These are phyloP conservation scores for Penicillium mononematosum DNA, from an alignment of 495 filamentous ascomycete species.

Conservation along the genomic window DNA sequence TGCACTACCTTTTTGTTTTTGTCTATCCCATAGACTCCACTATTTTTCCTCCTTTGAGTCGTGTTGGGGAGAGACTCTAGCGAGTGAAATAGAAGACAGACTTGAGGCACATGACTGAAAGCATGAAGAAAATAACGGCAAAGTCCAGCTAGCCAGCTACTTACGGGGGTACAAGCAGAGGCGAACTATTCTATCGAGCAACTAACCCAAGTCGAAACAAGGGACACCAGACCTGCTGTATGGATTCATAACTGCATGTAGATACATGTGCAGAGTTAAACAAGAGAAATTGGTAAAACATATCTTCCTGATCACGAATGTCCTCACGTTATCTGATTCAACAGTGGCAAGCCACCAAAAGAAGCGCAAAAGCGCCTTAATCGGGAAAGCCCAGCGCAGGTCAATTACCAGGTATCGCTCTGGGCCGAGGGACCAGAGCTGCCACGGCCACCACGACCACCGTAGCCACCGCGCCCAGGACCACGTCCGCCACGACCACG, in stretches of 20 bases:
- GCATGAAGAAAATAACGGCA: neutral
- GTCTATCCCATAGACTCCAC: neutral
- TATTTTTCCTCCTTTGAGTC: neutral
- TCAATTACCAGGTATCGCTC: neutral
- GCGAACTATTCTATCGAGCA: neutral
- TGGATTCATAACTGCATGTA: neutral
- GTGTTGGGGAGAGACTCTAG: no score
- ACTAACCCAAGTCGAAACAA: neutral
- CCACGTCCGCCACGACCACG: constrained; percentile 20
- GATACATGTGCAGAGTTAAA: neutral
- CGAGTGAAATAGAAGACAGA: neutral
- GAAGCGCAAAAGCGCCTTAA: neutral
- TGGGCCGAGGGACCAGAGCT: neutral
- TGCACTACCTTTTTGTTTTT: constrained; percentile 32
- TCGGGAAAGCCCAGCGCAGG: neutral
- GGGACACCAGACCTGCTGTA: no score
- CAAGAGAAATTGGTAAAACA: neutral
- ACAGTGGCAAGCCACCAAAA: neutral
- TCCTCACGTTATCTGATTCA: neutral
- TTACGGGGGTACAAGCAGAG: no score
- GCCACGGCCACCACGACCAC: constrained; percentile 1
- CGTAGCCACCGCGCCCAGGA: neutral
- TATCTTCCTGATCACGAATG: neutral
- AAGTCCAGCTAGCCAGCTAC: neutral
- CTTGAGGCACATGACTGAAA: neutral